phyloP scores from a whole-genome alignment of 1,284 basidiomycete genomes.

The Peniophora sp. region DNA sequence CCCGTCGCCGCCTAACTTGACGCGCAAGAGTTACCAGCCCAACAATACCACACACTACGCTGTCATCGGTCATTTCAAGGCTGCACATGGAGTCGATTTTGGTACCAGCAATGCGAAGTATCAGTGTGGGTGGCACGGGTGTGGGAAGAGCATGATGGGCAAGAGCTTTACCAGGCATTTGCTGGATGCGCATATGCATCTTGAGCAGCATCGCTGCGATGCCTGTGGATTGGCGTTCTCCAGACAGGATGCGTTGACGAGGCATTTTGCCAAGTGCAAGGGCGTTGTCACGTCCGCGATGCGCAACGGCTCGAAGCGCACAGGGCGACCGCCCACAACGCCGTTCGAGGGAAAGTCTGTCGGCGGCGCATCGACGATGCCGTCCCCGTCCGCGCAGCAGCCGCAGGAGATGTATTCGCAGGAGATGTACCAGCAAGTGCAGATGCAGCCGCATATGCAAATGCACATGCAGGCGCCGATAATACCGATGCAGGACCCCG shows the following conservation, averaged over 20 bases:
- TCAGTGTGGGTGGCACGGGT: background rate
- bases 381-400: too few relatives aligned
- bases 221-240: background rate
- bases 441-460: too few relatives aligned
- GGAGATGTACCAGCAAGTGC: too few relatives aligned
- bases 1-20: background rate
- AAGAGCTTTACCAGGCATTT: background rate
- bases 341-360: too few relatives aligned
- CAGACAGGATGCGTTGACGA: background rate
- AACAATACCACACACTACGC: background rate
- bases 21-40: background rate
- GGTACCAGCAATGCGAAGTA: background rate
- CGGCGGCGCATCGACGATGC: too few relatives aligned
- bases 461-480: too few relatives aligned
- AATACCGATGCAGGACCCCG: too few relatives aligned
- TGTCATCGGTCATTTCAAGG: background rate
- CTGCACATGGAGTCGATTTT: background rate
- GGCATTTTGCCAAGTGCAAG: background rate
- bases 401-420: too few relatives aligned
- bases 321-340: too few relatives aligned
- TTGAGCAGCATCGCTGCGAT: background rate
- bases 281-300: background rate
- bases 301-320: too few relatives aligned
- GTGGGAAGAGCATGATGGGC: background rate
- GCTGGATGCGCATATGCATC: background rate